Base-by-base conservation (phyloP, 2,329 filamentous ascomycete genomes). In the Karstenula rhodostoma region DNA sequence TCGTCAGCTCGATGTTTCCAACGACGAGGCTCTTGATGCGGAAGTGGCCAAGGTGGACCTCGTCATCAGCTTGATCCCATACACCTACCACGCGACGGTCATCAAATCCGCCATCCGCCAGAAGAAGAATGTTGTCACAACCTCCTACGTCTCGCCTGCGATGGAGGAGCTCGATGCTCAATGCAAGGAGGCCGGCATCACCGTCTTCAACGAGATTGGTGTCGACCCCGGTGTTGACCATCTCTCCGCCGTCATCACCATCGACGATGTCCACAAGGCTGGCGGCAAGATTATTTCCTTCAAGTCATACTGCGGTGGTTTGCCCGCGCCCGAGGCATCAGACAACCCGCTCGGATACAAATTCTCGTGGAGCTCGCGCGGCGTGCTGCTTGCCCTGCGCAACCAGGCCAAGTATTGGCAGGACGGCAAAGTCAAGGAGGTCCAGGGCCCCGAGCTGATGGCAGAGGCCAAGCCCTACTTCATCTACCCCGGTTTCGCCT, bases 61-160 rank as follows among this genome's bases (percentile, higher is more conserved):
- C 12, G 89, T 90, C 71, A 83, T 84, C 74, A 81, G 78, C 46
- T 75, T 98, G 80, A 97, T 98, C 71, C 94, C 94, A 53, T 98
- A 97, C 69, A 78, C 74, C 37, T 72, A 66, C 68, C 75, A 77
- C 64, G 91, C 90, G 48, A 84, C 86, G 58, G 93, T 97, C 73
- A 96, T 97, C 87, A 94, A 96, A 86, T 89, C 90, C 37, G 94
- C 93, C 65, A 97, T 98, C 81, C 87, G 90, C 73, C 87, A 90
- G 73, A 97, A 97, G 91, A 97, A 94, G 86, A 84, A 98, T 83
- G 93, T 98, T 62, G 94, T 98, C 74, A 97, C 94, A 60, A 97
- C 94, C 32, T 93, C 89, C 67, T 98, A 98, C 77, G 91, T 97
- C 68, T 96, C 92, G 4, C 93, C 93, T 3, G 92, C 92, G 67